Percentiles rank a stretch among this genome's conserved stretches.
These are phyloP conservation scores for Chrysoporthe puriensis DNA, from an alignment of 2,329 filamentous ascomycete species.

Conservation along the genomic window DNA sequence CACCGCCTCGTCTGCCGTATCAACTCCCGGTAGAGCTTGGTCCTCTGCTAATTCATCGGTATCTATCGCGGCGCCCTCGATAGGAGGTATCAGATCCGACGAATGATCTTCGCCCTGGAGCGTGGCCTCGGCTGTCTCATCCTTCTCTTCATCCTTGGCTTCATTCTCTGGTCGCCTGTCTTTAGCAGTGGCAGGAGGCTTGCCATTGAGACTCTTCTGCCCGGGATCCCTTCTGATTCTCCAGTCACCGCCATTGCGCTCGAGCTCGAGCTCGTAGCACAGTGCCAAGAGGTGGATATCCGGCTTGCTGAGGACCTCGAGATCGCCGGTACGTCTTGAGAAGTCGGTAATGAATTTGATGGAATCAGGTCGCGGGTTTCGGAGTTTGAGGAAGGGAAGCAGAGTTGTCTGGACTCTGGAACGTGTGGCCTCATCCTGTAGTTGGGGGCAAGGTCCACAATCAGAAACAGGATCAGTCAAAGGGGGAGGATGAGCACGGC, in stretches of 20 bases:
- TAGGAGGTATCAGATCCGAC: conserved; percentile 14
- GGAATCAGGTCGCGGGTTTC: conserved; percentile 75
- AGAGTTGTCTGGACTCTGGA: conserved; percentile 82
- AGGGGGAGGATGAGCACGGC: no score
- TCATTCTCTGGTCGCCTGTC: conserved; percentile 27
- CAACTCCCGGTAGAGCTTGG: conserved; percentile 23
- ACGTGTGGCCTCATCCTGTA: conserved; percentile 81
- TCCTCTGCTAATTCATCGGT: conserved; percentile 25
- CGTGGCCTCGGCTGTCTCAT: background rate
- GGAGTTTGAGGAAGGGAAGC: conserved; percentile 79
- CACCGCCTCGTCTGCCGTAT: conserved; percentile 23
- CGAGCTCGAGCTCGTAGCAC: conserved; percentile 92
- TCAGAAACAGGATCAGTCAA: background rate
- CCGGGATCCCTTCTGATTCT: conserved; percentile 76
- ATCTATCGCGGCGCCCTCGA: background rate
- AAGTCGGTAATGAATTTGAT: conserved; percentile 82
- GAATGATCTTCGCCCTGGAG: conserved; percentile 17
- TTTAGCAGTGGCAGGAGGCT: conserved; percentile 50
- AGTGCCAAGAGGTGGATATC: conserved; percentile 90
- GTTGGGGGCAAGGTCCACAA: conserved; percentile 39
- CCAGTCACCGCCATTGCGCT: conserved; percentile 89
- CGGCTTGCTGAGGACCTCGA: conserved; percentile 82
- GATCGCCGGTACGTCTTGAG: conserved; percentile 85
- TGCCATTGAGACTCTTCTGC: conserved; percentile 77
- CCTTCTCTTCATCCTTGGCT: background rate